These are phyloP conservation scores for Ustilago vetiveriae DNA, from an alignment of 1,284 basidiomycete genomes.

Conservation along the genomic window DNA sequence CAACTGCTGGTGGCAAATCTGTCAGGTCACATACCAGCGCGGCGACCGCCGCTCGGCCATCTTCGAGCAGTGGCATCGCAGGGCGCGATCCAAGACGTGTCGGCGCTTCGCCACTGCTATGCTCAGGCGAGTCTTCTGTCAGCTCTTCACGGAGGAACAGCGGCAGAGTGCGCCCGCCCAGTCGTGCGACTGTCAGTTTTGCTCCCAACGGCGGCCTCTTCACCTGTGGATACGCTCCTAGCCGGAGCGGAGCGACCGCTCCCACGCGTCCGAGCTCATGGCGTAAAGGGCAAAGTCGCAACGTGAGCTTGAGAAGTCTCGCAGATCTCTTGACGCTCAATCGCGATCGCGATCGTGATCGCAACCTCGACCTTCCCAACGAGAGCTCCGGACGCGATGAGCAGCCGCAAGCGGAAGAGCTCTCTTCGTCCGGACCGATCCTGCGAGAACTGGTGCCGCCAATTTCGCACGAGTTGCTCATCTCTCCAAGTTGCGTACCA, in stretches of 20 bases:
- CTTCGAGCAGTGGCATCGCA: constrained; percentile 9
- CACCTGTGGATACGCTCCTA: constrained; percentile 34
- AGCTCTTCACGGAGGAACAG: constrained; percentile 31
- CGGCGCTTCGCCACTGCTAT: constrained; percentile 13
- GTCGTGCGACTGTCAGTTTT: constrained; percentile 22
- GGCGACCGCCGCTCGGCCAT: constrained; percentile 3
- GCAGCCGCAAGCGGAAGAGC: constrained; percentile 5
- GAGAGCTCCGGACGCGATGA: constrained; percentile 1
- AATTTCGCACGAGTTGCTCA: constrained; percentile 32
- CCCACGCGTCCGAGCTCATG: constrained; percentile 15
- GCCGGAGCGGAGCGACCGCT: constrained; percentile 30
- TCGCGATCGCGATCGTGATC: constrained; percentile 32
- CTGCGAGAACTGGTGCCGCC: constrained; percentile 33
- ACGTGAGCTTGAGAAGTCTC: constrained; percentile 27
- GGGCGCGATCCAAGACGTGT: background rate
- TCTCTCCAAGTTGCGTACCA: constrained; percentile 35
- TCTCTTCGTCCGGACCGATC: background rate
- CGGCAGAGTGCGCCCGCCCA: constrained; percentile 22
- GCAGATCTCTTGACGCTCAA: constrained; percentile 23
- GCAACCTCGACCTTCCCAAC: constrained; percentile 3
- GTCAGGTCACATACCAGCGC: background rate
- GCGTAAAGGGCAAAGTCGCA: constrained; percentile 23
- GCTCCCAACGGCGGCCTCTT: constrained; percentile 42
- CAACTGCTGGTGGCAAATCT: constrained; percentile 11
- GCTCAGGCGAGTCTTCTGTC: constrained; percentile 12